phyloP scores from a whole-genome alignment of 306 rosid genomes.

The Coriaria nepalensis region DNA sequence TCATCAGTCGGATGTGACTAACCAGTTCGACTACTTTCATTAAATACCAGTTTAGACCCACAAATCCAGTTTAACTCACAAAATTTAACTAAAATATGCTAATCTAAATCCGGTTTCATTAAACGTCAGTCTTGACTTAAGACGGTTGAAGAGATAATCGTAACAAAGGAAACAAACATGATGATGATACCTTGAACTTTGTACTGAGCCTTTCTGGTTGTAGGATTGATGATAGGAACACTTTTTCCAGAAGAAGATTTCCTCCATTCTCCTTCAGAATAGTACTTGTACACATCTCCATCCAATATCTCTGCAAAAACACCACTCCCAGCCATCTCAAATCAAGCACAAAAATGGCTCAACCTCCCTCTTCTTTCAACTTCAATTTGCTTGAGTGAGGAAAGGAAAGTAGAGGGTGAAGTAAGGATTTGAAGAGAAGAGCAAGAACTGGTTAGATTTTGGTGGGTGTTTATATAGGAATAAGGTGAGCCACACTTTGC shows the following conservation, averaged over 20 bases:
- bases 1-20: too few species aligned
- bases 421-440: not conserved
- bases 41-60: too few species aligned
- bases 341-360: not conserved
- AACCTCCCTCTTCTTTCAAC: too few species aligned
- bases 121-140: too few species aligned
- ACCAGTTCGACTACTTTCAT: too few species aligned
- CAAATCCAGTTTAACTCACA: too few species aligned
- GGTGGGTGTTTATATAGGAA: constrained; percentile 21
- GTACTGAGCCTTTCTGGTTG: constrained; percentile 72
- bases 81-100: too few species aligned
- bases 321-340: constrained; percentile 62
- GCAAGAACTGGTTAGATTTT: constrained; percentile 9
- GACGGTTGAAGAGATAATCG: not conserved
- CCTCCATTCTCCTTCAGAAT: constrained; percentile 80
- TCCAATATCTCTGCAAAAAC: constrained; percentile 63
- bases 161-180: too few species aligned
- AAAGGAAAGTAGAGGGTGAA: not conserved
- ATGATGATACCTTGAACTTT: constrained; percentile 70
- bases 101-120: too few species aligned
- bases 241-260: constrained; percentile 62
- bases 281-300: constrained; percentile 75
- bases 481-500: constrained; percentile 39
- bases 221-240: constrained; percentile 79
- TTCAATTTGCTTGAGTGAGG: too few species aligned